Evolutionary conservation across 192 early-diverging fungal genomes (phyloP).

Genomic region (Entomortierella chlamydospora): DNA sequence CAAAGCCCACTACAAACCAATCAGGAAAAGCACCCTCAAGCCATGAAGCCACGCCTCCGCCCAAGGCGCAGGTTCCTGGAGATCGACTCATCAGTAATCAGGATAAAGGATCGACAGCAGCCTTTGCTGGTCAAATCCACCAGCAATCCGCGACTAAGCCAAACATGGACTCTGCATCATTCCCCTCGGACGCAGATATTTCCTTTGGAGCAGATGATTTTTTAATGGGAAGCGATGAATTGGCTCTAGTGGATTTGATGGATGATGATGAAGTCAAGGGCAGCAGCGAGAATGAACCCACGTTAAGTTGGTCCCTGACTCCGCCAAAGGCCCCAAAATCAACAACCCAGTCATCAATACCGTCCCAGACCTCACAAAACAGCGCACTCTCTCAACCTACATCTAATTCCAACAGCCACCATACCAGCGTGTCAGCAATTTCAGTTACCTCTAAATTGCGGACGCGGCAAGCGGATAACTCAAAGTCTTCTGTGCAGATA

Average conservation of each 20-base stretch:
- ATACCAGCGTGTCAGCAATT: neutral
- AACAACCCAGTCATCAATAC: neutral
- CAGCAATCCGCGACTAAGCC: neutral
- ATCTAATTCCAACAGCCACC: neutral
- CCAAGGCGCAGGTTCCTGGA: neutral
- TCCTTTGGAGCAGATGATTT: slow-evolving; percentile 24
- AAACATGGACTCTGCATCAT: neutral
- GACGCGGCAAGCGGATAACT: too few relatives aligned
- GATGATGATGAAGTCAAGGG: slow-evolving; percentile 6
- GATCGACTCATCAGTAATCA: neutral
- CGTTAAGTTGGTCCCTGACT: slow-evolving; percentile 10
- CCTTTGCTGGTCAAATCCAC: neutral
- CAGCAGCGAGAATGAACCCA: neutral
- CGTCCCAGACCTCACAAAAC: neutral
- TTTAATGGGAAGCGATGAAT: slow-evolving; percentile 7
- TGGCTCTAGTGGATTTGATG: slow-evolving; percentile 11
- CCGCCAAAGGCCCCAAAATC: neutral
- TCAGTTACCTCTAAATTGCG: neutral
- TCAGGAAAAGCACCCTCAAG: neutral
- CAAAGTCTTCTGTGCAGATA: too few relatives aligned
- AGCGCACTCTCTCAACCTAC: neutral
- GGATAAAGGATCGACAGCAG: neutral
- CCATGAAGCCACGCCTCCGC: neutral
- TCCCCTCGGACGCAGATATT: neutral
- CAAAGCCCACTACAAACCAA: neutral